Evolutionary conservation across 306 rosid species (phyloP).

Genomic region (Gastrolobium villosum): DNA sequence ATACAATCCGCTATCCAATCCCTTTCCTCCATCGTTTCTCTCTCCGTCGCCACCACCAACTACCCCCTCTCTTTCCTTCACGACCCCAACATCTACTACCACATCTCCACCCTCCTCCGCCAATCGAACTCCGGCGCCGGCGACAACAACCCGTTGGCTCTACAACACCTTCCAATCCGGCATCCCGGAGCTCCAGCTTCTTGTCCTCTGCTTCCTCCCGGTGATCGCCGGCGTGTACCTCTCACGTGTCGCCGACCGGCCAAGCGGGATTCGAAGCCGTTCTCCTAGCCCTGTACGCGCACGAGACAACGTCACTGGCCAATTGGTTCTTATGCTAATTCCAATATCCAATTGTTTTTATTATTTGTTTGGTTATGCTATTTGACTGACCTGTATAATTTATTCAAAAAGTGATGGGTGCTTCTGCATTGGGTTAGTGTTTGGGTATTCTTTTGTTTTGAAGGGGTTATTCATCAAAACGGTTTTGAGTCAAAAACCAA

Average conservation of each 20-base stretch:
- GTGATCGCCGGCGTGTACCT: slow-evolving; percentile 70
- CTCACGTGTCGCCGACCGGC: slow-evolving; percentile 57
- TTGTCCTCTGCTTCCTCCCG: slow-evolving; percentile 80
- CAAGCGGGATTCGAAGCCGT: slow-evolving; percentile 87
- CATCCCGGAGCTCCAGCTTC: slow-evolving; percentile 66
- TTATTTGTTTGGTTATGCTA: no score
- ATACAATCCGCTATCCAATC: slow-evolving; percentile 55
- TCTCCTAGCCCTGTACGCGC: slow-evolving; percentile 74
- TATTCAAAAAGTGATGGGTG: no score
- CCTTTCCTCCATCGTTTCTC: slow-evolving; percentile 62
- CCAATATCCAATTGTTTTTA: no score
- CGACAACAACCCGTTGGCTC: slow-evolving; percentile 84
- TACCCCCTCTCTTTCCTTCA: slow-evolving; percentile 59
- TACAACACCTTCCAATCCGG: slow-evolving; percentile 83
- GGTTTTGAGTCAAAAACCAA: no score
- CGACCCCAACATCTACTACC: slow-evolving; percentile 51
- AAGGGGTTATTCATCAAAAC: no score
- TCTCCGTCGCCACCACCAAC: slow-evolving; percentile 46
- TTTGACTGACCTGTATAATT: no score
- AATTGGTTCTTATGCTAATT: no score
- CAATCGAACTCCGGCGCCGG: slow-evolving; percentile 75
- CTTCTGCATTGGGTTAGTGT: no score
- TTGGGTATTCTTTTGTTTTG: no score
- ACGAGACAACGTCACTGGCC: slow-evolving; percentile 71
- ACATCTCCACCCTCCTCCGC: slow-evolving; percentile 72